Evolutionary conservation across 192 early-diverging fungal species (phyloP), one percentile per base, ranked within the genome.

Genomic region (Allomyces arbusculus): DNA sequence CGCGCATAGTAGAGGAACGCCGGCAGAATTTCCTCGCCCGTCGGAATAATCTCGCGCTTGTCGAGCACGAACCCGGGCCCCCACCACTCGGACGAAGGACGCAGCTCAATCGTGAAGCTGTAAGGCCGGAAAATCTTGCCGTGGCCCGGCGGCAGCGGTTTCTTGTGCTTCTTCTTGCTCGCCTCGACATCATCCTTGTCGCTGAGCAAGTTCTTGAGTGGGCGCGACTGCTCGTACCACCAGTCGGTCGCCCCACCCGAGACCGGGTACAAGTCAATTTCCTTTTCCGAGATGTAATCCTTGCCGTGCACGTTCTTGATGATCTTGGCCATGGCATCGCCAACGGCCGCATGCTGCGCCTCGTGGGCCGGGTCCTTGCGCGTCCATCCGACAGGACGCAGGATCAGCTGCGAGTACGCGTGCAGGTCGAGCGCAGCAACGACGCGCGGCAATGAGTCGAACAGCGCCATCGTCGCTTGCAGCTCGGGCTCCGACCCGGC

Each of bases 341-440:
- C 75, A 11, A 81, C 50, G 67, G 66, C 69, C 63, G 66, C 69
- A 58, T 68, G 77, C 23, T 74, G 70, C 61, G 63, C 64, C 28
- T 63, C 66, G 26, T 40, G 22, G 8, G 65, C 24, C 4, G 70
- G 24, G 23, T 66, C 66, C 9, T 28, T 61, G 1, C 64, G 65
- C 16, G 69, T 70, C 70, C 69, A 73, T 45, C 82, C 82, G 66
- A 75, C 70, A 4, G 82, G 80, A 7, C 82, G 75, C 50, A 84
- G 73, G 61, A 84, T 74, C 63, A 82, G 71, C 70, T 84, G 80
- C 14, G 73, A 75, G 70, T 78, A 84, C 23, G 78, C 77, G 67
- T 84, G 82, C 44, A 82, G 76, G 65, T 84, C 82, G 45, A 84
- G 77, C 2, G 75, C 80, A 23, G 78, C 82, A 62, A 82, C 74